Evolutionary conservation across 495 filamentous ascomycete genomes (phyloP), one percentile per base, ranked within the genome.

Genomic region (Apiosordaria backusii): DNA sequence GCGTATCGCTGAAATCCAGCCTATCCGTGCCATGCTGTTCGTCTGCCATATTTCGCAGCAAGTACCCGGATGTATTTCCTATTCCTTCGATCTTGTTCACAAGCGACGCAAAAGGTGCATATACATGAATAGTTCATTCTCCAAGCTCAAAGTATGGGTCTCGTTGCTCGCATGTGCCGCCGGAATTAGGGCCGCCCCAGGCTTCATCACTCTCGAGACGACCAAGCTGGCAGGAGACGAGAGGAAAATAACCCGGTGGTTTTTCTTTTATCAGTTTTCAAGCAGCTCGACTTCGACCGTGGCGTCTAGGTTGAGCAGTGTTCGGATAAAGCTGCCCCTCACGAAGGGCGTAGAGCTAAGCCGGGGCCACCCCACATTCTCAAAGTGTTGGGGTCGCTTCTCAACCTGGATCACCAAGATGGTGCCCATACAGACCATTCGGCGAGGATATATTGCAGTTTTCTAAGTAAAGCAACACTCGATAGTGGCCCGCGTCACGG

Each of bases 401-500:
- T 65, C 61, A 40, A 64, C 67, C 62, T 60, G 67, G 62, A 68
- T 68, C 65, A 68, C 50, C 63, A 65, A 60, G 72, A 73, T 67
- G 35, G 35, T 45, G 10, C 70, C 61, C 58, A 67, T 68, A 69
- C 64, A 59, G 55, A 25, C 62, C 60, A 24, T 25, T 26, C 35
- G 25, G 52, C 57, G 61, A 50, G 29, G 26, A 63, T 59, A 67
- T 70, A 68, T 71, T 72, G 66, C 63, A 4, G 19, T 50, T 57
- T 72, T 74, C 74, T 74, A 76, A 76, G 72, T 71, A 72, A 76
- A 71, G 74, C 67, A 76, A 71, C 74, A 65, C 26, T 29, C 55
- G 54, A 72, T 68, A 70, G 71, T 66, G 65, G 15, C 54, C 60
- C 57, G 50, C 69, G 66, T 55, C 67, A 65, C 54, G 22, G 53